Conservation (phyloP, 2,329 filamentous ascomycete genomes). For the Cyclaneusma minus region DNA sequence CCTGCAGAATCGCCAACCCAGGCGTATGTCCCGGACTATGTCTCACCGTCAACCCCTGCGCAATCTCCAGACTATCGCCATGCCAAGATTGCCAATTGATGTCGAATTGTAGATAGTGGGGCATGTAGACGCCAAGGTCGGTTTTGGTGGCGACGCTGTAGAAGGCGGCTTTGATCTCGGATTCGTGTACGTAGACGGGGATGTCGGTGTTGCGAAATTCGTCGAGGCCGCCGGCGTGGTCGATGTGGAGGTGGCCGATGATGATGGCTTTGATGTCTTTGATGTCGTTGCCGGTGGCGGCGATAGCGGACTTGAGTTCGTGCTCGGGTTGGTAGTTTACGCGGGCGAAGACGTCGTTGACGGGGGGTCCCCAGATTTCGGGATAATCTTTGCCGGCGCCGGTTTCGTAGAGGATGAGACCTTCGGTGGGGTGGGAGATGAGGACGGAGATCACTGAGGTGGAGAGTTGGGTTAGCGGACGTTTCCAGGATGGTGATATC, state of each 20-base stretch:
- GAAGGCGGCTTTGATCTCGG: conserved; percentile 28
- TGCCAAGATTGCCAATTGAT: conserved; percentile 28
- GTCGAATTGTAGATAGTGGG: conserved; percentile 19
- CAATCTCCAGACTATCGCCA: conserved; percentile 23
- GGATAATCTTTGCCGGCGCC: conserved; percentile 5
- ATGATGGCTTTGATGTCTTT: conserved; percentile 29
- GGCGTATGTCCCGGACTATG: conserved; percentile 14
- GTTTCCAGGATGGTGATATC: too few relatives aligned
- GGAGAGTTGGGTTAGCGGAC: too few relatives aligned
- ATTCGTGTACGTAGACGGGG: conserved; percentile 30
- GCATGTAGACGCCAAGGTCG: conserved; percentile 23
- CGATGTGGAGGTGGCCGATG: conserved; percentile 29
- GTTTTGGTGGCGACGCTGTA: conserved; percentile 26
- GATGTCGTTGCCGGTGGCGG: conserved; percentile 23
- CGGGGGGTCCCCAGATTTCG: conserved; percentile 16
- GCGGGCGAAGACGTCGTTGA: conserved; percentile 23
- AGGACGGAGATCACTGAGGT: conserved; percentile 5
- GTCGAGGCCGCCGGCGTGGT: conserved; percentile 30
- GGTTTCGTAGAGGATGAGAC: conserved; percentile 7
- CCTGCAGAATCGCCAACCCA: conserved; percentile 5
- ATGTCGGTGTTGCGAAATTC: conserved; percentile 26
- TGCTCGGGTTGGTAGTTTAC: conserved; percentile 18
- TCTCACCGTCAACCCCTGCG: conserved; percentile 20
- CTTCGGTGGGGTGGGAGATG: conserved; percentile 5
- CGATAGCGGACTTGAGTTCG: conserved; percentile 21